Percentiles rank a stretch among this genome's conserved stretches.
Evolutionary conservation across 2,329 filamentous ascomycete genomes (phyloP).

Genomic region (Ustulina deusta): DNA sequence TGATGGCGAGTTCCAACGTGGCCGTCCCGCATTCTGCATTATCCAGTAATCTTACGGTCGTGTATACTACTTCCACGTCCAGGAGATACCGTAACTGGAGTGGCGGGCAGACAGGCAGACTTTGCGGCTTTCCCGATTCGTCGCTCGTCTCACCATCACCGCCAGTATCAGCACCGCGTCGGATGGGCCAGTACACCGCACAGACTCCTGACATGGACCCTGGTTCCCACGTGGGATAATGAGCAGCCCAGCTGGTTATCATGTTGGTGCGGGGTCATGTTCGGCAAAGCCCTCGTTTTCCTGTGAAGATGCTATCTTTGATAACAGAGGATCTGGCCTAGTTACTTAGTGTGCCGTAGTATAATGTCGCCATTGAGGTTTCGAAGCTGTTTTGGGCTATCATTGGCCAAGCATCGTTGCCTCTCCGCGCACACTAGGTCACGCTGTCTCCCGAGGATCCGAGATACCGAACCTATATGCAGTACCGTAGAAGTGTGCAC

Average conservation of each 20-base stretch:
- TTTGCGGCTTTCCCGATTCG: conserved; percentile 29
- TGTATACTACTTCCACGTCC: background rate
- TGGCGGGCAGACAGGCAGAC: background rate
- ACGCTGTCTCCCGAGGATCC: conserved; percentile 17
- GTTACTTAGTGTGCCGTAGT: background rate
- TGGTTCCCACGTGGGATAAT: conserved; percentile 35
- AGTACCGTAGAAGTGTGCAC: background rate
- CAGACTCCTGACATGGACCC: conserved; percentile 18
- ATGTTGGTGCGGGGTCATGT: conserved; percentile 26
- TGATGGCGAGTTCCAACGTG: conserved; percentile 34
- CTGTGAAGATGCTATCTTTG: conserved; percentile 10
- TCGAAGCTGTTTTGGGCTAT: background rate
- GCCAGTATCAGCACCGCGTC: conserved; percentile 18
- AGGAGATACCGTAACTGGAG: too few relatives aligned
- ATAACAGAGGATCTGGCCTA: background rate
- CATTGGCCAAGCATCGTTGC: conserved; percentile 2
- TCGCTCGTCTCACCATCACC: conserved; percentile 33
- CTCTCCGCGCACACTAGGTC: background rate
- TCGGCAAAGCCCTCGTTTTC: conserved; percentile 9
- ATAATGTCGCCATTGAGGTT: background rate
- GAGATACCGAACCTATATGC: conserved; percentile 25
- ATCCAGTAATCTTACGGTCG: background rate
- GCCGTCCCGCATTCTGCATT: conserved; percentile 16
- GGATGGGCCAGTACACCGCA: background rate
- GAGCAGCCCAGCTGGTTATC: conserved; percentile 1